Evolutionary conservation across 768 basidiomycete species (phyloP).

Genomic region (Lentinus tigrinus): DNA sequence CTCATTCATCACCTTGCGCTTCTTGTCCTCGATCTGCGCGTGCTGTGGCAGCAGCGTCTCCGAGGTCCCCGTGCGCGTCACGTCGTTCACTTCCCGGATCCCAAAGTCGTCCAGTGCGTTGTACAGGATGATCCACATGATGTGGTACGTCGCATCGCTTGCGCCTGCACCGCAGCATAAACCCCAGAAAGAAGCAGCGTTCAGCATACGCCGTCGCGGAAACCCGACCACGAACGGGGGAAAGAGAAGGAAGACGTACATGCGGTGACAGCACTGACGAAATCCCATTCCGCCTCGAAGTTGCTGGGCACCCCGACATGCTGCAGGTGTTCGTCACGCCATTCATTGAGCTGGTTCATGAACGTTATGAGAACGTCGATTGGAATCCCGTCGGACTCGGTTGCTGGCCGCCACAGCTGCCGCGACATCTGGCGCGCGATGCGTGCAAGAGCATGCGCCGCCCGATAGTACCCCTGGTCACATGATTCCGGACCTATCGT

Average conservation of each 20-base stretch:
- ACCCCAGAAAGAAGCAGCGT: constrained; percentile 32
- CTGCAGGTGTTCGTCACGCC: constrained; percentile 75
- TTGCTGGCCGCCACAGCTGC: constrained; percentile 76
- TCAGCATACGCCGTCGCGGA: constrained; percentile 20
- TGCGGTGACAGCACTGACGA: constrained; percentile 70
- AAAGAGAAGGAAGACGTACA: constrained; percentile 37
- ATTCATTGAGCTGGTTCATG: constrained; percentile 57
- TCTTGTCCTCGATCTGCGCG: constrained; percentile 57
- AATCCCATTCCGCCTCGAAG: constrained; percentile 88
- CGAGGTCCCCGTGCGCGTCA: constrained; percentile 36
- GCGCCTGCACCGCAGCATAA: constrained; percentile 50
- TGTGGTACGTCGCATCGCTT: constrained; percentile 87
- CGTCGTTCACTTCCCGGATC: constrained; percentile 67
- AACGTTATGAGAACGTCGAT: constrained; percentile 59
- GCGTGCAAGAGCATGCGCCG: constrained; percentile 80
- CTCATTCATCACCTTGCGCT: constrained; percentile 75
- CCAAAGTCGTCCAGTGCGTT: constrained; percentile 84
- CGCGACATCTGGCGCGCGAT: constrained; percentile 81
- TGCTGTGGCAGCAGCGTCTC: constrained; percentile 38
- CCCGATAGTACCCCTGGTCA: constrained; percentile 76
- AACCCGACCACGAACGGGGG: not conserved
- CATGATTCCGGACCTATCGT: constrained; percentile 6
- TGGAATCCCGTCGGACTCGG: constrained; percentile 76
- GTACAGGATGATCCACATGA: constrained; percentile 86
- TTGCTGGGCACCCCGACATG: constrained; percentile 85